Conservation (phyloP, 352 stramenopile genomes). For the Phytophthora nicotianae region DNA sequence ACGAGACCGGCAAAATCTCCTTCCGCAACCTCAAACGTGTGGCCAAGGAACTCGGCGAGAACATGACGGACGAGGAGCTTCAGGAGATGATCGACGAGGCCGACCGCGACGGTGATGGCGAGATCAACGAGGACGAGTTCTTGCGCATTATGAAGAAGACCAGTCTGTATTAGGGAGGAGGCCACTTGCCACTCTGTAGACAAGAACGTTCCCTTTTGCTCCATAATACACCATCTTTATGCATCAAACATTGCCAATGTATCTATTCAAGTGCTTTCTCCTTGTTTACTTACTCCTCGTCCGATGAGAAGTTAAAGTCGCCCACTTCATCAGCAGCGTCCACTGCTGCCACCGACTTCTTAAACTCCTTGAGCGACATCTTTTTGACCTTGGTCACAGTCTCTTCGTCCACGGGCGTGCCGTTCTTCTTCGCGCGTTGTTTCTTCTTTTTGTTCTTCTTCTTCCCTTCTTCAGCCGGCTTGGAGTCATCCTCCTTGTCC, state of each 20-base stretch:
- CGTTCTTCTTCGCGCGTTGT: constrained; percentile 38
- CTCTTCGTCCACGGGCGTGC: constrained; percentile 56
- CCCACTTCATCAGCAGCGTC: constrained; percentile 77
- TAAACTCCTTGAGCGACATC: constrained; percentile 86
- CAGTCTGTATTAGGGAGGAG: constrained; percentile 71
- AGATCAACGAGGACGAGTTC: constrained; percentile 97
- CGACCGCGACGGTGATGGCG: constrained; percentile 94
- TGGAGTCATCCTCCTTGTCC: constrained; percentile 38
- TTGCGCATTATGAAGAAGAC: constrained; percentile 98
- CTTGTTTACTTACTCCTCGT: constrained; percentile 57
- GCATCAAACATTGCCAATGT: constrained; percentile 11
- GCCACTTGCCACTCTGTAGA: constrained; percentile 8
- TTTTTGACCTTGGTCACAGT: constrained; percentile 77
- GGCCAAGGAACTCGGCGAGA: constrained; percentile 97
- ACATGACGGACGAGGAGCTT: constrained; percentile 97
- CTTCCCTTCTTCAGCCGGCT: constrained; percentile 33
- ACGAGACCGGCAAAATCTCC: constrained; percentile 97
- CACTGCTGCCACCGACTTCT: constrained; percentile 72
- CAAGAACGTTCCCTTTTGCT: constrained; percentile 1
- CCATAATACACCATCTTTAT: constrained; percentile 25
- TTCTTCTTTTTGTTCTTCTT: constrained; percentile 51
- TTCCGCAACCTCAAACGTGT: constrained; percentile 97
- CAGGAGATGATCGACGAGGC: constrained; percentile 99
- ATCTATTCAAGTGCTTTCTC: constrained; percentile 23
- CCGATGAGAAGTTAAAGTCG: constrained; percentile 79